Percentiles rank a stretch among this genome's conserved stretches.
phyloP scores from a whole-genome alignment of 805 yeast genomes.

The Starmerella gropengiesseri region DNA sequence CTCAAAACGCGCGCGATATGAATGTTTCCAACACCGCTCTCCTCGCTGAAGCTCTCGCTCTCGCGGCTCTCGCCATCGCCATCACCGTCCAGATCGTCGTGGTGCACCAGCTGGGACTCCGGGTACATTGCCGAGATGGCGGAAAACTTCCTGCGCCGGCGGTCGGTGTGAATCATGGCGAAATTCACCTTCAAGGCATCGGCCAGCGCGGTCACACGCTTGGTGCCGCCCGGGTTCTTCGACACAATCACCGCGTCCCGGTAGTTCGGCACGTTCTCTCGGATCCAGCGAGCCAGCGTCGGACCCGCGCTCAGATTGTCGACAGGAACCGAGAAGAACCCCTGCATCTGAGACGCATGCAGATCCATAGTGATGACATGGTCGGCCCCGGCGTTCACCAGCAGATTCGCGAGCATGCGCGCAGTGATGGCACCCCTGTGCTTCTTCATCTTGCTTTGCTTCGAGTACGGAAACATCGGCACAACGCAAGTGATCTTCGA shows the following conservation, averaged over 20 bases:
- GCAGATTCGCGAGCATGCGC: conserved; percentile 85
- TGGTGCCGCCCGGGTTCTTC: conserved; percentile 99
- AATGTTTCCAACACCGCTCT: conserved; percentile 33
- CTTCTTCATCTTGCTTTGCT: conserved; percentile 96
- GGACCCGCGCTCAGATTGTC: conserved; percentile 96
- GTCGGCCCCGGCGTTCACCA: conserved; percentile 98
- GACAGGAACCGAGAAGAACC: conserved; percentile 93
- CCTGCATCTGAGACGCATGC: conserved; percentile 97
- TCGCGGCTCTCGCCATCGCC: conserved; percentile 11
- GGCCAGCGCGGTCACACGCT: conserved; percentile 95
- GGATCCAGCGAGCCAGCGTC: conserved; percentile 90
- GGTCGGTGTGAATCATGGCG: conserved; percentile 98
- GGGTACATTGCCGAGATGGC: conserved; percentile 26
- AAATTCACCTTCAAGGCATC: conserved; percentile 90
- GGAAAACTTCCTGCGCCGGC: conserved; percentile 72
- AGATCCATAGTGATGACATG: conserved; percentile 97
- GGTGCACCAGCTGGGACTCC: conserved; percentile 20
- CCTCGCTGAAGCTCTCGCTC: conserved; percentile 10
- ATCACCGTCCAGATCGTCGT: conserved; percentile 19
- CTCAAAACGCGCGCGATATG: conserved; percentile 93
- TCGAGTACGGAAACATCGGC: conserved; percentile 95
- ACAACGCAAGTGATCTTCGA: conserved; percentile 91
- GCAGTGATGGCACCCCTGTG: conserved; percentile 99
- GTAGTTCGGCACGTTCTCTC: conserved; percentile 77
- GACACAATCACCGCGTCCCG: conserved; percentile 88